Percentiles rank a stretch among this genome's conserved stretches.
Evolutionary conservation across 139 green algal genomes (phyloP).

Genomic region (Chlamydomonas asymmetrica): DNA sequence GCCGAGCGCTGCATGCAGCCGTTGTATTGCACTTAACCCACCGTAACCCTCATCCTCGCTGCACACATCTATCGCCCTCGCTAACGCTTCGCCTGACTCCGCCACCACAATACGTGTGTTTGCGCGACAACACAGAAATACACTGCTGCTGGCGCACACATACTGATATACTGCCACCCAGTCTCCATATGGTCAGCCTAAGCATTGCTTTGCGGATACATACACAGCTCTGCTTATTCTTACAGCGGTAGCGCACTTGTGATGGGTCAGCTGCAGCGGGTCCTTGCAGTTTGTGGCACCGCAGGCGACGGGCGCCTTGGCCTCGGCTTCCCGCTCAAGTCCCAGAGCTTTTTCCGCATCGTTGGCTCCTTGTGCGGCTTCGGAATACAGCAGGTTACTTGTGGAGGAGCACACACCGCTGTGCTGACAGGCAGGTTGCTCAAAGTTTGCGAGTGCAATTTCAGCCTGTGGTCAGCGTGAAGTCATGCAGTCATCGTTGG

Average conservation of each 20-base stretch:
- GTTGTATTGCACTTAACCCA: too few relatives aligned
- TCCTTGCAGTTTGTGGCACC: slow-evolving; percentile 55
- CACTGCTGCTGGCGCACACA: too few relatives aligned
- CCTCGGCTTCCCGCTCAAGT: slow-evolving; percentile 27
- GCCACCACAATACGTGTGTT: too few relatives aligned
- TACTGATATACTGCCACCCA: too few relatives aligned
- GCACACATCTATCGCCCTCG: too few relatives aligned
- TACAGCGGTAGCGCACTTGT: background rate
- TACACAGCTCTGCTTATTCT: too few relatives aligned
- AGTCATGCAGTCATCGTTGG: background rate
- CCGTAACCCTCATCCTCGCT: too few relatives aligned
- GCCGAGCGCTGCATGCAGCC: too few relatives aligned
- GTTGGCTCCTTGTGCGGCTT: slow-evolving; percentile 41
- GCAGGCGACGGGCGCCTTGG: slow-evolving; percentile 50
- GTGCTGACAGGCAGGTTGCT: slow-evolving; percentile 46
- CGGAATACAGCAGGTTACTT: slow-evolving; percentile 39
- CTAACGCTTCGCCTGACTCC: too few relatives aligned
- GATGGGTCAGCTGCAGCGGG: background rate
- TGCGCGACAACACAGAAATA: too few relatives aligned
- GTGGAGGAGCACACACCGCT: slow-evolving; percentile 68
- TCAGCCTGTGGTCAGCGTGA: background rate
- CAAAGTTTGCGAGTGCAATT: background rate
- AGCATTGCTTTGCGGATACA: too few relatives aligned
- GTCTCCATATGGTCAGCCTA: too few relatives aligned
- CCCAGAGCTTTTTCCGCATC: slow-evolving; percentile 40